Evolutionary conservation across 176 grass and related monocot genomes (phyloP), one percentile per base, ranked within the genome.

Genomic region (Leersia perrieri): DNA sequence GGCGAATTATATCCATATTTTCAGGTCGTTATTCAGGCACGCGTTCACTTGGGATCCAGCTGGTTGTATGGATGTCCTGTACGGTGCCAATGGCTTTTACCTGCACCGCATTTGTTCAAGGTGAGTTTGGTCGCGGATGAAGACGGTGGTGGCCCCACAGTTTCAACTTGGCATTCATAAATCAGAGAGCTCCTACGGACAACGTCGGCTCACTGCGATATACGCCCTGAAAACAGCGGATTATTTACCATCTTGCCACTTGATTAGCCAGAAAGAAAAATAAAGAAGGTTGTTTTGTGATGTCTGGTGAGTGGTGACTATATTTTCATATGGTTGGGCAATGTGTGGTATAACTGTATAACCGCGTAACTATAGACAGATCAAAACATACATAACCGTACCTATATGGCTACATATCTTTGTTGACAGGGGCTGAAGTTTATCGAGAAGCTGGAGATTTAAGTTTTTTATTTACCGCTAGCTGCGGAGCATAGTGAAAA

Each of bases 91-190:
- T 58, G 22, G 8, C 53, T 58, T 58, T 58, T 58, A 47, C 86
- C 42, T 66, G 80, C 68, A 42, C 11, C 14, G 60, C 80, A 79
- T 72, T 79, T 5, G 74, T 29, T n/a, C 33, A 32, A 22, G 1
- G 40, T 31, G 8, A 82, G 79, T 58, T 78, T 4, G 73, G 40
- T 31, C 41, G 73, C 18, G 33, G 33, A 78, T 5, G 60, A 45
- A 32, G 86, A 65, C 42, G 31, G 26, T 33, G 79, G 69, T 42
- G 77, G 66, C 27, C 42, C 84, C 79, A 6, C 9, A 44, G 44
- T 28, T 18, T 18, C 74, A 77, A 41, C 74, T 66, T 78, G 58
- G 23, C 18, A 60, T 63, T 49, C 73, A 70, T 25, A 36, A 25
- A n/a, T 10, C 4, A 0, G 34, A 45, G 71, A 49, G 36, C 40